Evolutionary conservation across 208 protist species (phyloP), one percentile per base, ranked within the genome.

Genomic region (Acanthamoeba culbertsoni): DNA sequence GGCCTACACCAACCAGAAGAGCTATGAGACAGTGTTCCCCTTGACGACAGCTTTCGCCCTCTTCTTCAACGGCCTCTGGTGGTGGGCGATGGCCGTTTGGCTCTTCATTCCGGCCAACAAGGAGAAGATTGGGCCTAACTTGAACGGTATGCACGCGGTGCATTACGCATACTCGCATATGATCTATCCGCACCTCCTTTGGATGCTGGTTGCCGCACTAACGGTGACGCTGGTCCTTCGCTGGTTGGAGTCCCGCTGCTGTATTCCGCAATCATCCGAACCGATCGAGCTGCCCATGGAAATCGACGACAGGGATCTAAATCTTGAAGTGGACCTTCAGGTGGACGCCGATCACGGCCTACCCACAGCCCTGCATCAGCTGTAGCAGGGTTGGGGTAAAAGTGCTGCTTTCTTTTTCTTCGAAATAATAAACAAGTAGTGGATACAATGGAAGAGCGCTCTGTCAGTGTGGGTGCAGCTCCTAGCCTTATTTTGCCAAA

Each of bases 1-100:
- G 33, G 82, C 53, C 82, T 89, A 89, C 82, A 68, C 48, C 43
- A 89, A 89, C 48, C 82, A 59, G 31, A 89, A 68, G 53, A 65
- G 48, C 82, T 89, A 89, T 31, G 82, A 89, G 33, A 89, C 82
- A 7, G 57, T 89, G 33, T 89, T 89, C 57, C 82, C 82, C 10
- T 51, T 89, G 23, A n/a, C 45, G 0, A 65, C 48, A 26, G 82
- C 82, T 28, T 63, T 89, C 37, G 53, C 57, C 14, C 48, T 89
- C 53, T 89, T 89, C 82, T 89, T 89, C 82, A 89, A 89, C 48
- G 82, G 82, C 35, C 48, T 89, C n/a, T 89, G 82, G 82, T 89
- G 82, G 82, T 89, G 82, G 82, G 82, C 59, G 42, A 89, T 89
- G 82, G 82, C 82, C 48, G 82, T 89, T 31, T 89, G 48, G 12